Evolutionary conservation across 306 rosid genomes (phyloP), one percentile per base, ranked within the genome.

Genomic region (Glycine tomentella): DNA sequence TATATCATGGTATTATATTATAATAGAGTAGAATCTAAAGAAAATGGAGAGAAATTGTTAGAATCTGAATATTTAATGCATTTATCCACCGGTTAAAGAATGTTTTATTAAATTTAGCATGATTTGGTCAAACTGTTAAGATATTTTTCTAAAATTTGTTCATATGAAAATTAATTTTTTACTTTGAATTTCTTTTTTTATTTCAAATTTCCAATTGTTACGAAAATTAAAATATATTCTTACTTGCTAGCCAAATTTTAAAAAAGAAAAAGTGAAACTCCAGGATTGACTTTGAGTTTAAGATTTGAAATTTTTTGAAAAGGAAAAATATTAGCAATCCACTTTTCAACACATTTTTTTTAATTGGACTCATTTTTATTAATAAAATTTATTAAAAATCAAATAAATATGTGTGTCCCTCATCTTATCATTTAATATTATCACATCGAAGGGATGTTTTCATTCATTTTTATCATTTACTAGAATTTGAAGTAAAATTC

Each of bases 11-110:
- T 15, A 16, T n/a, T 3, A 56, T 16, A 9, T 1, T 3, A 59
- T 5, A 25, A 0, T 38, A 38, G 44, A 3, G 7, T 80, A 76
- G 56, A 85, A 84, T 82, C 79, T 78, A 68, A 79, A 69, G 14
- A 20, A 33, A 74, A 10, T 13, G 38, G 58, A 49, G 75, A 61
- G 40, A 46, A 42, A 42, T 42, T 42, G 46, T 42, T 42, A 42
- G 46, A 49, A 69, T 69, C 14, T 7, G n/a, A 62, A 51, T 25
- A 51, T 56, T 36, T 33, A 49, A 64, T 36, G 20, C 45, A 64
- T 13, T 33, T 31, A 48, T 50, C 57, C 33, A 58, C 44, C 40
- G 13, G 4, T 48, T 72, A 11, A 14, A 17, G 56, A 72, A 72
- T 15, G 46, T 5, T 16, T 64, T 20, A 36, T 69, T 76, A 76